Evolutionary conservation across 139 green algal genomes (phyloP), one percentile per base, ranked within the genome.

Genomic region (Coelastrella sp.): DNA sequence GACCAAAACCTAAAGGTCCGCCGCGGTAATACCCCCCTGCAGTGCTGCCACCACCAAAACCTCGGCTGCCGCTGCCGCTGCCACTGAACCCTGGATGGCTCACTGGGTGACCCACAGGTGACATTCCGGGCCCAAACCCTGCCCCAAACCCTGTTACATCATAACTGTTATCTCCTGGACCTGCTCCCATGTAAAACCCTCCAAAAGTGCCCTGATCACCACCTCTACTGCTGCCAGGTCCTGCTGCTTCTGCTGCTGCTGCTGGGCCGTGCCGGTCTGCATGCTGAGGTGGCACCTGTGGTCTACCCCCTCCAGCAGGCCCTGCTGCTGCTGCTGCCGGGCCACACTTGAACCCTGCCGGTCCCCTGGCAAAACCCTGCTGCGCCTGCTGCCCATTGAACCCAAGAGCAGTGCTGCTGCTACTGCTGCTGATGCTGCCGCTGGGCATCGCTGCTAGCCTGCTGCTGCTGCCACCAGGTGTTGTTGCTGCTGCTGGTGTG

Each of bases 371-470:
- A 76, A n/a, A n/a, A 76, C 68, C 68, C 56, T 85, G 19, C 68
- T 76, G 79, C 57, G 68, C 59, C 80, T 85, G 80, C 81, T 75
- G 81, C 81, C 35, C 27, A 27, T 20, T 81, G 22, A 70, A 57
- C 59, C 57, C 81, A 4, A 61, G n/a, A 15, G 57, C 65, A 61
- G 49, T 82, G 70, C 84, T 82, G 70, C 68, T 73, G 70, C 66
- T 82, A 27, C 83, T 88, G 83, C 83, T 88, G 70, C 68, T 82
- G 70, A 20, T 60, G 84, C 66, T 82, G 65, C 83, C 75, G 65
- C 83, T 88, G 27, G 25, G 66, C 66, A 70, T 35, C 70, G 65
- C 83, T 88, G 83, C 83, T 60, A 76, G 35, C 68, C 68, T 76
- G 68, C 68, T 76, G 76, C 83, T 85, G 59, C 81, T 75, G 60